Evolutionary conservation across 306 rosid genomes (phyloP).

Genomic region (Calophaca sinica): DNA sequence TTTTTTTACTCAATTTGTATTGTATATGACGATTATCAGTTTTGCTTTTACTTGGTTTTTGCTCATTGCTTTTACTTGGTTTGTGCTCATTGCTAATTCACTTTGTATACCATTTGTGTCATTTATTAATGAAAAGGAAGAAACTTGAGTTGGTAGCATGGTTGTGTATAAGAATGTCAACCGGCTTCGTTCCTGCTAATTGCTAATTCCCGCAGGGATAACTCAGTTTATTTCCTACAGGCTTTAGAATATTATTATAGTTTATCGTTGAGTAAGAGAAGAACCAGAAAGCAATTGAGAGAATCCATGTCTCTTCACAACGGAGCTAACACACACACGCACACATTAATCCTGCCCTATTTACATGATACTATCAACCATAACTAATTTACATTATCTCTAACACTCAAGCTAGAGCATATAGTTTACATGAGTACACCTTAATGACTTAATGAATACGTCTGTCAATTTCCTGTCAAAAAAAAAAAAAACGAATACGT

Average conservation of each 20-base stretch:
- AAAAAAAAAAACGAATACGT: no score
- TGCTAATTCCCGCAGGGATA: not conserved
- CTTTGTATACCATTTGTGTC: slow-evolving; percentile 27
- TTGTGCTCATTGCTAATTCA: slow-evolving; percentile 1
- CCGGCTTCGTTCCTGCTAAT: not conserved
- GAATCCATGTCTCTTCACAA: no score
- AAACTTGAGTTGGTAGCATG: slow-evolving; percentile 6
- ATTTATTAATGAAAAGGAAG: not conserved
- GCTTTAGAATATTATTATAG: no score
- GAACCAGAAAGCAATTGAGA: no score
- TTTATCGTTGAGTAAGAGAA: no score
- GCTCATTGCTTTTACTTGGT: slow-evolving; percentile 2
- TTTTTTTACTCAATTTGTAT: slow-evolving; percentile 24
- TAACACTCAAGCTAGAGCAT: no score
- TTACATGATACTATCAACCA: not conserved
- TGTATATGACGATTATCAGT: slow-evolving; percentile 28
- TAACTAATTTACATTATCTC: no score
- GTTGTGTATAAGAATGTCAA: not conserved
- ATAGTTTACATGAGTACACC: no score
- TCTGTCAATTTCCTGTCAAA: no score
- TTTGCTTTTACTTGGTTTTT: slow-evolving; percentile 33
- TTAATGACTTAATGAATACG: no score
- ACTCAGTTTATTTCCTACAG: not conserved
- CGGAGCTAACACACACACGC: no score
- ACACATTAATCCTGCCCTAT: no score